Evolutionary conservation across 345 rosid genomes (phyloP).

Genomic region (Heritiera fomes): DNA sequence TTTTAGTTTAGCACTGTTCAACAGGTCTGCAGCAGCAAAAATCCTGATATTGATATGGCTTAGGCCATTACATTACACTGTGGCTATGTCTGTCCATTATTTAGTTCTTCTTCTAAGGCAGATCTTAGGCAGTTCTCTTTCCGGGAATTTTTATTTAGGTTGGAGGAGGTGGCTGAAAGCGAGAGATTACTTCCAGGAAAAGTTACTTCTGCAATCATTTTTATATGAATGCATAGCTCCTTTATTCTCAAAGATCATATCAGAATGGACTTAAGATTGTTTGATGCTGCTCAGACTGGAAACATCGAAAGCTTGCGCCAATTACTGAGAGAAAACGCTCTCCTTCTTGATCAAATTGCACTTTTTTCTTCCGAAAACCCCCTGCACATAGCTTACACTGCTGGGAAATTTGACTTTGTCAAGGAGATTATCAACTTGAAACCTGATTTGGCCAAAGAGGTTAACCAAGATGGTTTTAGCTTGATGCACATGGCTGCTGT

Average conservation of each 20-base stretch:
- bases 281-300: too few relatives aligned
- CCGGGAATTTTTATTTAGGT: not conserved
- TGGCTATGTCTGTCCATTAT: not conserved
- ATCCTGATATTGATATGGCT: not conserved
- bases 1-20: not conserved
- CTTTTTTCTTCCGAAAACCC: not conserved
- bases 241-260: too few relatives aligned
- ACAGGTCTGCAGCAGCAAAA: not conserved
- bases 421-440: conserved; percentile 34
- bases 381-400: conserved; percentile 31
- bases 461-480: conserved; percentile 42
- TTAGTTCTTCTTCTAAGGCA: not conserved
- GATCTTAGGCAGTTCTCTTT: not conserved
- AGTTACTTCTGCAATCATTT: not conserved
- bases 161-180: not conserved
- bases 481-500: conserved; percentile 50
- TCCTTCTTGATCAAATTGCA: too few relatives aligned
- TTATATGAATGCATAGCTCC: too few relatives aligned
- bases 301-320: too few relatives aligned
- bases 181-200: not conserved
- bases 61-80: not conserved
- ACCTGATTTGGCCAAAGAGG: conserved; percentile 36
- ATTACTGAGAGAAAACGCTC: too few relatives aligned
- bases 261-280: too few relatives aligned
- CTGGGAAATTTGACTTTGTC: conserved; percentile 33